Percentiles rank a stretch among this genome's conserved stretches.
Conservation (phyloP, 2,329 filamentous ascomycete genomes). For the Fonsecaea pedrosoi region DNA sequence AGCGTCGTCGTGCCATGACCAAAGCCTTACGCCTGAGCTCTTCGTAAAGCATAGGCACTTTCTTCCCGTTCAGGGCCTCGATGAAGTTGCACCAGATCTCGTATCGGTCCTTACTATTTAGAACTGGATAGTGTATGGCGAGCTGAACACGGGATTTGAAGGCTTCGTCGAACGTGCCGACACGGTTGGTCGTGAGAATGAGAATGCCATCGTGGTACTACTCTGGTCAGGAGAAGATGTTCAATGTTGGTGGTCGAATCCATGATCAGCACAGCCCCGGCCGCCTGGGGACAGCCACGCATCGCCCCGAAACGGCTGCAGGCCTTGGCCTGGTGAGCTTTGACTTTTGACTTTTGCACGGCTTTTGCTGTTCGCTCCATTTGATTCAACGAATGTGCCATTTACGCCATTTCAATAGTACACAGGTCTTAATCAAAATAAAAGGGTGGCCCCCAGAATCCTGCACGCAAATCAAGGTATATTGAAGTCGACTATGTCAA, state of each 20-base stretch:
- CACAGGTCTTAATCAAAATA: no score
- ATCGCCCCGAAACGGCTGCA: no score
- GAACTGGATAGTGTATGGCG: background rate
- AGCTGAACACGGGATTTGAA: constrained; percentile 80
- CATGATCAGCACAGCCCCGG: background rate
- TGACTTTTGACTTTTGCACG: no score
- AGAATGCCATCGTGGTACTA: constrained; percentile 51
- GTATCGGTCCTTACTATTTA: background rate
- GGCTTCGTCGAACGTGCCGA: constrained; percentile 85
- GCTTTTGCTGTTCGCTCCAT: no score
- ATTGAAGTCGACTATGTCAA: no score
- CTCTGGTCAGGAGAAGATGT: background rate
- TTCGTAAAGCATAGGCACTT: background rate
- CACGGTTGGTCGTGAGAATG: constrained; percentile 62
- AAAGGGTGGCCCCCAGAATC: no score
- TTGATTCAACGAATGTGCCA: no score
- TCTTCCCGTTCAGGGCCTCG: background rate
- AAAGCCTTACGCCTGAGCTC: background rate
- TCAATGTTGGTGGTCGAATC: background rate
- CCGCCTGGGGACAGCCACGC: no score
- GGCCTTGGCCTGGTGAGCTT: no score
- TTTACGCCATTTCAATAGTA: no score
- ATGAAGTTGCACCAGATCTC: background rate
- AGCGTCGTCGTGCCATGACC: background rate
- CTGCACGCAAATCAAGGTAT: no score